Evolutionary conservation across 805 yeast species (phyloP), one percentile per base, ranked within the genome.

Genomic region (Candida hungchunana): DNA sequence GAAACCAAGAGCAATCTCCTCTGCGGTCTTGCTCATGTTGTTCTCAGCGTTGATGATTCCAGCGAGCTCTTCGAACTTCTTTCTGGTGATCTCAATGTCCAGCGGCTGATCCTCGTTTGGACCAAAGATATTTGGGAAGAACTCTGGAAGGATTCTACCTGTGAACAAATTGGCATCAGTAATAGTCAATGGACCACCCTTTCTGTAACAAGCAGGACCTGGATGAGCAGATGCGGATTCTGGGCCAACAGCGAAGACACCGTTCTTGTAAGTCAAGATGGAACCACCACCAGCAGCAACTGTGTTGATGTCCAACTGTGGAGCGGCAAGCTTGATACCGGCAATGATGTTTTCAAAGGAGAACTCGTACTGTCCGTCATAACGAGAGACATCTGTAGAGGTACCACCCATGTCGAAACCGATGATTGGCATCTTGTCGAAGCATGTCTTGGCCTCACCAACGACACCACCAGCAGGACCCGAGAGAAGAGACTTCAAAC

Each of bases 251-350:
- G 71, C 75, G 56, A 84, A 82, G 22, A 83, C 60, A 2, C 89
- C 88, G 54, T 80, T 80, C 46, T 73, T 72, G 73, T 81, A 82
- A 35, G 69, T 62, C 29, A 82, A 55, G 29, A 77, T 73, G 1
- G 87, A 79, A 6, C 90, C 88, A 36, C 93, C 93, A 30, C 93
- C 93, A 2, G 93, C 89, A 16, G 93, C 93, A 8, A 83, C 87
- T 0, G 93, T 83, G 44, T 77, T 79, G 44, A 83, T 83, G 48
- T 82, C 88, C 34, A 85, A 62, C 53, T 85, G 95, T 3, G 95
- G 95, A 10, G 93, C 78, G 48, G 82, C 93, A 34, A 85, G 80
- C 3, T 83, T 79, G 31, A 85, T 78, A 16, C 90, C 90, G 3
- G 95, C 94, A 10, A 88, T 82, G 3, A 81, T 73, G 4, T 89